Evolutionary conservation across 495 filamentous ascomycete species (phyloP).

Genomic region (Lichina pygmaea): DNA sequence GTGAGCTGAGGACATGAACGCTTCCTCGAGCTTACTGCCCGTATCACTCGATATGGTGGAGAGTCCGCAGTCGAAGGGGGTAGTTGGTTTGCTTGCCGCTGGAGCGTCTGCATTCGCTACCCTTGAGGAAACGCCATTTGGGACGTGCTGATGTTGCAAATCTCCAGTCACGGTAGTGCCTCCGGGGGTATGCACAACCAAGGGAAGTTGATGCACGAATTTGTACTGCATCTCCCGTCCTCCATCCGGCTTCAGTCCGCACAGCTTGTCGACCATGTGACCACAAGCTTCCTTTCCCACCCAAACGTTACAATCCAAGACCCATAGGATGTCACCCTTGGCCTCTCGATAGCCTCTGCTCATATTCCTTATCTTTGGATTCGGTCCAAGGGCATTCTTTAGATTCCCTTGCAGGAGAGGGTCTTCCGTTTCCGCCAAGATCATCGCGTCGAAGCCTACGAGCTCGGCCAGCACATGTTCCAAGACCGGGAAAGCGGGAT

Average conservation of each 20-base stretch:
- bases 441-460: conserved; percentile 36
- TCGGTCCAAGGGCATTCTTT: conserved; percentile 47
- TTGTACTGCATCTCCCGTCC: conserved; percentile 38
- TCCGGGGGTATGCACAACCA: conserved; percentile 46
- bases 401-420: conserved; percentile 29
- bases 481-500: conserved; percentile 56
- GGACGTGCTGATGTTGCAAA: conserved; percentile 3
- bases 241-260: conserved; percentile 24
- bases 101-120: neutral
- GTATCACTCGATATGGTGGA: conserved; percentile 2
- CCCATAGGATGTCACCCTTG: conserved; percentile 77
- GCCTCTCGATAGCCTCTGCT: conserved; percentile 88
- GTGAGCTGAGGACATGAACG: conserved; percentile 81
- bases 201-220: conserved; percentile 82
- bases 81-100: neutral
- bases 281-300: conserved; percentile 49
- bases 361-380: conserved; percentile 95
- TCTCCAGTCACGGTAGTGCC: conserved; percentile 10
- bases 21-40: conserved; percentile 76
- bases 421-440: conserved; percentile 78
- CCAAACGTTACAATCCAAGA: conserved; percentile 95
- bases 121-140: neutral
- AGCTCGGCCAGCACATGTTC: conserved; percentile 43
- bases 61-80: neutral
- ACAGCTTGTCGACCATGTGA: conserved; percentile 68